Evolutionary conservation across 257 asterid species (phyloP), one percentile per base, ranked within the genome.

Genomic region (Nyctanthes arbortristis): DNA sequence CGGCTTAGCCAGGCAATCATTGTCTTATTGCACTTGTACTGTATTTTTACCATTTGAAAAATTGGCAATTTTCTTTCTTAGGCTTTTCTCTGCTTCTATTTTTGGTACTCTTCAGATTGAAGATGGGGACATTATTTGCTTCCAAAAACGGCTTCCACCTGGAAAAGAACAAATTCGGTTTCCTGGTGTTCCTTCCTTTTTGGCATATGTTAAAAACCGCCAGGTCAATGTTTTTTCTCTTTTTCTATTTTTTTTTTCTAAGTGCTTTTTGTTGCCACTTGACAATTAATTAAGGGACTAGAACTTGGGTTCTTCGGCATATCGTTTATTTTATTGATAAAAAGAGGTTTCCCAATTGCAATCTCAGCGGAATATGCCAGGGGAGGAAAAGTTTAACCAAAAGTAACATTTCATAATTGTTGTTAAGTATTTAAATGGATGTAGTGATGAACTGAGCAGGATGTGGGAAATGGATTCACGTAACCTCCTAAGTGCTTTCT

Each of bases 71-170:
- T 28, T 57, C 22, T 39, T 37, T 27, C 11, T 33, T 49, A 22
- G 30, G 22, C 2, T 52, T 8, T 30, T 8, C 27, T 22, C 31
- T 52, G 13, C 57, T 7, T 65, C 27, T 57, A 30, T 43, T 22
- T n/a, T n/a, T n/a, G n/a, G n/a, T n/a, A 29, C 37, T 40, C 16
- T n/a, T 36, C 80, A 94, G 99, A 84, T 94, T 68, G 99, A 91
- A 89, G 97, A 94, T 65, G 99, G 99, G 66, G 99, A 94, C 77
- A 91, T 94, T 45, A 84, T 94, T 74, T 94, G 99, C 84, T 94
- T 94, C 84, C 99, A 94, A 70, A 91, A 91, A 72, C 79, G 81
- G 33, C 82, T 80, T 73, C 63, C 78, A 13, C 73, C 88, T 55
- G 97, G 85, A 72, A 73, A 87, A 70, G 89, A 82, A 76, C 81